These are phyloP conservation scores for Colletotrichum destructivum DNA, from an alignment of 2,329 filamentous ascomycete genomes.

Conservation along the genomic window DNA sequence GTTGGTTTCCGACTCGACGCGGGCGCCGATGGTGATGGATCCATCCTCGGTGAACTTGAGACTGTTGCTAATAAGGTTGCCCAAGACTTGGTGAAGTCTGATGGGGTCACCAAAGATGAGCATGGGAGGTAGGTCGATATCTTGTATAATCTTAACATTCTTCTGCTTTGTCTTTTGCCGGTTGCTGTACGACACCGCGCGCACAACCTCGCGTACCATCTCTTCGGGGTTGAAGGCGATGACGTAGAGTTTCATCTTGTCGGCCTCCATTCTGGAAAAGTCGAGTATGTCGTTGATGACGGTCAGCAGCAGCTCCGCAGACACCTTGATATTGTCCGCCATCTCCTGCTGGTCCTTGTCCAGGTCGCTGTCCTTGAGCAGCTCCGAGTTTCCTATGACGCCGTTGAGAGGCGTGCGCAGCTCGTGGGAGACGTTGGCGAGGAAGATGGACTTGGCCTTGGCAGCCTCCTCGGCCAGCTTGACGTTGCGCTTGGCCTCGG, in stretches of 20 bases:
- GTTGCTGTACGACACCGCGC: conserved; percentile 77
- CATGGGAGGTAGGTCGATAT: conserved; percentile 83
- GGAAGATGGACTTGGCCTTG: conserved; percentile 86
- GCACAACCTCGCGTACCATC: conserved; percentile 77
- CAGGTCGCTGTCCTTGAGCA: conserved; percentile 82
- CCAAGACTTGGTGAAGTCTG: conserved; percentile 77
- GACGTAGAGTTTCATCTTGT: conserved; percentile 86
- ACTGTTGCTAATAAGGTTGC: conserved; percentile 92
- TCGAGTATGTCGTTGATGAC: conserved; percentile 98
- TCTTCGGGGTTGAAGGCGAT: conserved; percentile 78
- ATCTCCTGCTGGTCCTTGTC: conserved; percentile 86
- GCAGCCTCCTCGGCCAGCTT: conserved; percentile 87
- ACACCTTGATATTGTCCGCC: conserved; percentile 88
- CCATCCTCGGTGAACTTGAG: conserved; percentile 94
- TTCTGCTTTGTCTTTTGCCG: conserved; percentile 74
- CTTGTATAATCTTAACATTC: conserved; percentile 75
- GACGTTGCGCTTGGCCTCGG: conserved; percentile 83
- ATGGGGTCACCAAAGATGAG: conserved; percentile 78
- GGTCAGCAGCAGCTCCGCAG: conserved; percentile 87
- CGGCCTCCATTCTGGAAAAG: conserved; percentile 93
- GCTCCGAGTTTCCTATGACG: conserved; percentile 90
- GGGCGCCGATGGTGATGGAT: conserved; percentile 86
- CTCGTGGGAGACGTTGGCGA: conserved; percentile 86
- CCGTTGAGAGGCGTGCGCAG: conserved; percentile 87
- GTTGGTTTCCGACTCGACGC: conserved; percentile 78